Evolutionary conservation across 495 filamentous ascomycete species (phyloP).

Genomic region (Aspergillus sclerotioniger): DNA sequence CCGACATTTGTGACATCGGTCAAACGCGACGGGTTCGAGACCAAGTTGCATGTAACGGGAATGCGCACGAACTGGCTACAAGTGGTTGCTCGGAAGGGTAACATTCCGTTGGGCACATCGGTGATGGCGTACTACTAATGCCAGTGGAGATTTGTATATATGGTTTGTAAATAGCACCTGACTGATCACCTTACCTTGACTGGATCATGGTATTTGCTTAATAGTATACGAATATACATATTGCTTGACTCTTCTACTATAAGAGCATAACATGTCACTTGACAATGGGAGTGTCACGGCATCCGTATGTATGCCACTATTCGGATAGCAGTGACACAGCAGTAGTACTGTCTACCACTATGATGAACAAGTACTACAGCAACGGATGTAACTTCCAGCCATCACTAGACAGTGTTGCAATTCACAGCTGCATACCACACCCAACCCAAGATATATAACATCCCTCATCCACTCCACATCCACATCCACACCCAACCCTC

Average conservation of each 20-base stretch:
- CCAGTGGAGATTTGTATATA: not conserved
- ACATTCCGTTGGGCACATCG: conserved; percentile 28
- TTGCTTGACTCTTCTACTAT: not conserved
- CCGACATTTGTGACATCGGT: conserved; percentile 23
- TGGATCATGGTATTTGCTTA: not conserved
- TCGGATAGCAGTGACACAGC: no score
- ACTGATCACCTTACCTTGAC: no score
- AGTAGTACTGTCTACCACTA: not conserved
- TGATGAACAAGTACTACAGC: no score
- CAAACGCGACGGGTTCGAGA: conserved; percentile 37
- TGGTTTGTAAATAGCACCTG: not conserved
- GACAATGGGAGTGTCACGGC: no score
- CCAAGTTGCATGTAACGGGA: conserved; percentile 20
- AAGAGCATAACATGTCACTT: no score
- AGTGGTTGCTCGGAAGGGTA: conserved; percentile 32
- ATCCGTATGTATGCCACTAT: no score
- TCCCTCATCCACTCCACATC: not conserved
- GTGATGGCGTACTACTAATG: conserved; percentile 22
- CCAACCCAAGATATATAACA: no score
- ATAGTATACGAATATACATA: no score
- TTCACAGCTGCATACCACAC: not conserved
- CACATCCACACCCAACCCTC: no score
- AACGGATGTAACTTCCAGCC: no score
- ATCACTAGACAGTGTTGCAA: not conserved
- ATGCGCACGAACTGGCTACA: conserved; percentile 28